A percentile compares a stretch with the other conserved stretches of the same genome.
phyloP scores from a whole-genome alignment of 2,329 filamentous ascomycete genomes.

The Penicillium digitatum region DNA sequence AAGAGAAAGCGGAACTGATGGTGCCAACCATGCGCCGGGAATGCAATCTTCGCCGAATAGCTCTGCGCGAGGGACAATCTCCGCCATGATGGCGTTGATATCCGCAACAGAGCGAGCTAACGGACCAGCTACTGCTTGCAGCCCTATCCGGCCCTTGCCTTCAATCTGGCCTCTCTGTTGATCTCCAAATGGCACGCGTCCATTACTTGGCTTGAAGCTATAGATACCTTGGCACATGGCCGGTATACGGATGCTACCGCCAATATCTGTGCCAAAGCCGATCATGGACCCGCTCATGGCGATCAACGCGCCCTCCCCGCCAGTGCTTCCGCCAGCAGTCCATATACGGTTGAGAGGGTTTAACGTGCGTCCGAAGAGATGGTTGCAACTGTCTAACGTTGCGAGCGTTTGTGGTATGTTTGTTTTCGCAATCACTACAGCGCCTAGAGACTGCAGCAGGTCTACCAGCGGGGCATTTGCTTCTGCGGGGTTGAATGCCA shows the following conservation, averaged over 20 bases:
- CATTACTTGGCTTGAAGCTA: conserved; percentile 48
- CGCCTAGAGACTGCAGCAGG: conserved; percentile 57
- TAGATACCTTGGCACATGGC: conserved; percentile 53
- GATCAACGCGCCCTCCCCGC: conserved; percentile 61
- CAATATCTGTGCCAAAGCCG: conserved; percentile 62
- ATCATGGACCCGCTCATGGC: conserved; percentile 57
- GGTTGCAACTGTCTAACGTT: conserved; percentile 57
- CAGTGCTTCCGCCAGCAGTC: conserved; percentile 61
- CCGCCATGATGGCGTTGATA: conserved; percentile 47
- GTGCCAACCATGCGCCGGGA: conserved; percentile 40
- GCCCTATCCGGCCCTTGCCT: conserved; percentile 49
- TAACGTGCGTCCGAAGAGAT: conserved; percentile 59
- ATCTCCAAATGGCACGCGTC: conserved; percentile 51
- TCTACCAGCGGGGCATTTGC: conserved; percentile 57
- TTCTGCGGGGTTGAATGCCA: conserved; percentile 57
- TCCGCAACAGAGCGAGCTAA: conserved; percentile 41
- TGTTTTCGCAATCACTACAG: conserved; percentile 66
- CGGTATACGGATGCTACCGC: conserved; percentile 45
- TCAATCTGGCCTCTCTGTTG: conserved; percentile 48
- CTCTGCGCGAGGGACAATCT: conserved; percentile 50
- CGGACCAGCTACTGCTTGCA: conserved; percentile 48
- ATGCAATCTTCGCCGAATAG: conserved; percentile 51
- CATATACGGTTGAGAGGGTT: conserved; percentile 61
- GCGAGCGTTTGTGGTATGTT: conserved; percentile 61
- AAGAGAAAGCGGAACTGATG: conserved; percentile 5